Evolutionary conservation across 2,329 filamentous ascomycete species (phyloP), one percentile per base, ranked within the genome.

Genomic region (Monosporascus ibericus): DNA sequence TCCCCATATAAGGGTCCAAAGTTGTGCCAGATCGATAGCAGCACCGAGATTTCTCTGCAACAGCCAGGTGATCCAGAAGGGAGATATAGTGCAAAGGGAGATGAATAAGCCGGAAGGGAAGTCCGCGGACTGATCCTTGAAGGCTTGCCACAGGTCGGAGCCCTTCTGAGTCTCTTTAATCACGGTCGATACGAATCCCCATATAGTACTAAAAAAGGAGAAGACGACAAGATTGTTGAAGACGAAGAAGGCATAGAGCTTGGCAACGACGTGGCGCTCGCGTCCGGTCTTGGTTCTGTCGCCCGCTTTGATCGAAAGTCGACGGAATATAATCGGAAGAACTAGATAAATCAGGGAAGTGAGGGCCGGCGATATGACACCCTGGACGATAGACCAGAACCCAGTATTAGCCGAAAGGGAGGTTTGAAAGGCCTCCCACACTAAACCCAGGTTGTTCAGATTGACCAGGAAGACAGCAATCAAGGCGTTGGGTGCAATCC

Each of bases 191-290:
- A 91, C 75, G 62, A 92, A 91, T 1, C 76, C 75, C 84, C 90
- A 96, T 17, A 91, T 72, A 1, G 89, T 85, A 44, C 88, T 90
- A 70, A 97, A 97, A 15, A 96, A 76, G 11, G 92, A 96, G 70
- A 97, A 97, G 53, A 97, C 85, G 59, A 99, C 76, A 51, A 99
- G 72, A 66, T 97, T 97, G 80, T 99, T 99, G 77, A 99, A 91
- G 49, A 96, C 82, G 70, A 99, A 99, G 74, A 99, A 99, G 18
- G 88, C 81, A 71, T 95, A 99, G 2, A 99, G 79, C 70, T 95
- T 95, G 57, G 84, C 85, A 54, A 94, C 80, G 49, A 99, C 94
- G 68, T 97, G 92, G 30, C 90, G 81, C 68, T 99, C 94, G 51
- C 94, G 84, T 25, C 90, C 89, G 0, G 90, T 95, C 72, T 97